Evolutionary conservation across 1,284 basidiomycete genomes (phyloP).

Genomic region (Malassezia yamatoensis): DNA sequence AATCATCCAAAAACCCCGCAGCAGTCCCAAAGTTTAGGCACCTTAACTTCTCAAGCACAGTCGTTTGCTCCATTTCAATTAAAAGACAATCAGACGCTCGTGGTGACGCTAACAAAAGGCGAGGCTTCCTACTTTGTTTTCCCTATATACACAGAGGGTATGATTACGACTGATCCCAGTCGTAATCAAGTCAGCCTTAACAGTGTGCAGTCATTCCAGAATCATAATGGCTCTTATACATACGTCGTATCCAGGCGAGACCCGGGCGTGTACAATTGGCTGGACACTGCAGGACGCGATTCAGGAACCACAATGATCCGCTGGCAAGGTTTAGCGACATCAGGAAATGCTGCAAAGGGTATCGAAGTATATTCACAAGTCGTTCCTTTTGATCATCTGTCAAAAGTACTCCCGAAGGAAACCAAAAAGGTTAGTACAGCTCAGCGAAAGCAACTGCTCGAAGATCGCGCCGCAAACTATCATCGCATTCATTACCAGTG

Average conservation of each 20-base stretch:
- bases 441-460: slow-evolving; percentile 7
- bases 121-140: slow-evolving; percentile 14
- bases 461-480: slow-evolving; percentile 4
- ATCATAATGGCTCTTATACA: slow-evolving; percentile 16
- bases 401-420: neutral
- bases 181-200: slow-evolving; percentile 14
- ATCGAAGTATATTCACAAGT: neutral
- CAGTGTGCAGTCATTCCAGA: slow-evolving; percentile 10
- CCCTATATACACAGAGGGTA: slow-evolving; percentile 7
- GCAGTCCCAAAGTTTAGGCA: slow-evolving; percentile 11
- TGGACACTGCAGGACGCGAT: slow-evolving; percentile 4
- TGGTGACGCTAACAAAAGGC: slow-evolving; percentile 11
- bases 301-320: slow-evolving; percentile 16
- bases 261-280: slow-evolving; percentile 12
- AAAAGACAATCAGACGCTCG: slow-evolving; percentile 10
- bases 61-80: slow-evolving; percentile 13
- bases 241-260: slow-evolving; percentile 14
- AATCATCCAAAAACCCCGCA: slow-evolving; percentile 3
- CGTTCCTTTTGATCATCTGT: slow-evolving; percentile 3
- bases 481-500: slow-evolving; percentile 12
- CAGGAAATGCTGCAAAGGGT: slow-evolving; percentile 1
- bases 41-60: slow-evolving; percentile 15
- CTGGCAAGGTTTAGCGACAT: slow-evolving; percentile 13
- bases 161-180: slow-evolving; percentile 8
- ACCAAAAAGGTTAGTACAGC: neutral